phyloP scores from a whole-genome alignment of 2,329 filamentous ascomycete genomes.

The Stenocarpella maydis region DNA sequence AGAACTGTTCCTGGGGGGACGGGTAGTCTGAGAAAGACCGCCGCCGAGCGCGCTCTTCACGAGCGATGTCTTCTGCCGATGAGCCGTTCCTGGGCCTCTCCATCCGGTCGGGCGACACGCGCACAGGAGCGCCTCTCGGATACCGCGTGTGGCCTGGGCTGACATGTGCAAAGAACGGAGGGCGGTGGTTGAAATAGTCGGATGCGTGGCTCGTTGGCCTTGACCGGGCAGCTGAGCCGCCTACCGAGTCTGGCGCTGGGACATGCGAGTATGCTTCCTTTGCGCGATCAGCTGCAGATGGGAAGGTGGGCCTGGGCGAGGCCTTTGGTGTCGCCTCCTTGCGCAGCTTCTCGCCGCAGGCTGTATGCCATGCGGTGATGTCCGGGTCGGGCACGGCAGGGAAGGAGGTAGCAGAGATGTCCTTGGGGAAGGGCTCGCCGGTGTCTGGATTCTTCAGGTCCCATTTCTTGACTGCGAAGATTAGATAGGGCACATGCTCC shows the following conservation, averaged over 20 bases:
- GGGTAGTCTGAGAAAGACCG: conserved; percentile 62
- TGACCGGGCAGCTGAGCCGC: conserved; percentile 39
- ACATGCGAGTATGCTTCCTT: conserved; percentile 33
- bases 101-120: conserved; percentile 38
- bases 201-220: conserved; percentile 40
- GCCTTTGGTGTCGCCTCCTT: conserved; percentile 60
- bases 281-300: conserved; percentile 29
- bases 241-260: conserved; percentile 34
- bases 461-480: conserved; percentile 81
- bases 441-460: conserved; percentile 78
- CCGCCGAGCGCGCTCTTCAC: conserved; percentile 51
- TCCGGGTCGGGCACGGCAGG: conserved; percentile 77
- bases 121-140: conserved; percentile 37
- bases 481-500: conserved; percentile 85
- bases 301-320: conserved; percentile 40
- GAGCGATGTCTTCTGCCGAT: conserved; percentile 44
- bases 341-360: conserved; percentile 75
- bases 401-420: conserved; percentile 69
- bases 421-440: conserved; percentile 69
- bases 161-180: conserved; percentile 51
- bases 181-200: conserved; percentile 48
- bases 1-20: conserved; percentile 46
- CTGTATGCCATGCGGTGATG: conserved; percentile 88
- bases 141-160: conserved; percentile 48
- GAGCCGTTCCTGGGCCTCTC: conserved; percentile 45